phyloP scores from a whole-genome alignment of 2,329 filamentous ascomycete species.

The Aspergillus viridinutans region DNA sequence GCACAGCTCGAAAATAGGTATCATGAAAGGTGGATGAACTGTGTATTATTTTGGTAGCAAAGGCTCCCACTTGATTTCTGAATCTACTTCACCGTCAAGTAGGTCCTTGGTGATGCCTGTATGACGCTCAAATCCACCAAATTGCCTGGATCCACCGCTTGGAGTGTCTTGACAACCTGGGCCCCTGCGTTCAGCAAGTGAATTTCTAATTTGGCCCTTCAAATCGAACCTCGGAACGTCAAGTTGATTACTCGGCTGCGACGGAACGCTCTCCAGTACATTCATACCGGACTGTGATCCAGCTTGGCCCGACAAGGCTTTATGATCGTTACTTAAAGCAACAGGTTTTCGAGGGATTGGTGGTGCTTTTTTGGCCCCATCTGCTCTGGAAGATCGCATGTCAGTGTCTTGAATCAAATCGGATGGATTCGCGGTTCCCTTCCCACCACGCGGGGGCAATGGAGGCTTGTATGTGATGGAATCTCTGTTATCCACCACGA shows the following conservation, averaged over 20 bases:
- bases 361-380: conserved; percentile 40
- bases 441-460: conserved; percentile 20
- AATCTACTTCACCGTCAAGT: conserved; percentile 20
- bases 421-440: conserved; percentile 3
- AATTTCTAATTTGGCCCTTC: neutral
- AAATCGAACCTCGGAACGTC: neutral
- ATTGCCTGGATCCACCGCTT: neutral
- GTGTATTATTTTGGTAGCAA: conserved; percentile 21
- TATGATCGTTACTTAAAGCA: conserved; percentile 18
- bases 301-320: neutral
- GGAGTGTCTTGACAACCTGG: neutral
- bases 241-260: neutral
- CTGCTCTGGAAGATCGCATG: neutral
- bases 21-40: neutral
- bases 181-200: neutral
- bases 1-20: neutral
- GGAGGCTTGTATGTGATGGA: conserved; percentile 15
- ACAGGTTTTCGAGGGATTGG: conserved; percentile 62
- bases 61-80: conserved; percentile 29
- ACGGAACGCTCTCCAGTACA: neutral
- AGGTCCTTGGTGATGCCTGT: conserved; percentile 12
- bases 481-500: conserved; percentile 2
- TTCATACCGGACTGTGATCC: neutral
- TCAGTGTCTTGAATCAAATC: neutral
- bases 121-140: no score